Percentiles rank a stretch among this genome's conserved stretches.
phyloP scores from a whole-genome alignment of 352 stramenopile species.

The Pythium utonaiense region DNA sequence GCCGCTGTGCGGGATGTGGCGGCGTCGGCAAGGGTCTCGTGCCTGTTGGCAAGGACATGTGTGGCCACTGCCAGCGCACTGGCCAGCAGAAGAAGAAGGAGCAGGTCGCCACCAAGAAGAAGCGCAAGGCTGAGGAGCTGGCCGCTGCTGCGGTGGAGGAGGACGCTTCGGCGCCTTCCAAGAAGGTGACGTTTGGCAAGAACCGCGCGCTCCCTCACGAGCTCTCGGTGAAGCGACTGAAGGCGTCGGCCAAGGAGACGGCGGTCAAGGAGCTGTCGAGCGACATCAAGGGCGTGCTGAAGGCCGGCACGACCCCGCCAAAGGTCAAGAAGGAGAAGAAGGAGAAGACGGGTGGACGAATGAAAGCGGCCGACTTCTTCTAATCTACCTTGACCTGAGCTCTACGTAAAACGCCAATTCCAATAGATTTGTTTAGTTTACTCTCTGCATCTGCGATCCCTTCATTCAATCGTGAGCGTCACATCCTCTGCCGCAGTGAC shows the following conservation, averaged over 20 bases:
- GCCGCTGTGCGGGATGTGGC: conserved; percentile 58
- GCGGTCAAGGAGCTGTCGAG: conserved; percentile 45
- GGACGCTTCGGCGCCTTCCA: conserved; percentile 35
- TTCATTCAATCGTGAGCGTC: neutral
- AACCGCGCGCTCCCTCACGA: conserved; percentile 76
- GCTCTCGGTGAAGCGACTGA: conserved; percentile 80
- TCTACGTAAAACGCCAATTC: conserved; percentile 14
- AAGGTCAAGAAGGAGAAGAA: conserved; percentile 6
- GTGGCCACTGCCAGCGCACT: conserved; percentile 68
- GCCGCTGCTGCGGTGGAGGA: conserved; percentile 29
- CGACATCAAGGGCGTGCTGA: conserved; percentile 74
- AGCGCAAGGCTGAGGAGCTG: conserved; percentile 46
- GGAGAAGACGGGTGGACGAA: conserved; percentile 35
- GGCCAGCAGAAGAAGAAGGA: conserved; percentile 64
- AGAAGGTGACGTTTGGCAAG: conserved; percentile 87
- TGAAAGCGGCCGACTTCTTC: conserved; percentile 73
- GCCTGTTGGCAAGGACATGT: conserved; percentile 54
- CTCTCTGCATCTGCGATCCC: neutral
- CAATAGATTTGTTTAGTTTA: conserved; percentile 21
- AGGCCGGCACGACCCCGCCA: conserved; percentile 31
- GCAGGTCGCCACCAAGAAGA: conserved; percentile 41
- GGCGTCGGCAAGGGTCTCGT: conserved; percentile 76
- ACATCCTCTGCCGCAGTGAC: neutral
- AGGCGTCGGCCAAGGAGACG: conserved; percentile 62
- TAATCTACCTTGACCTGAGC: conserved; percentile 21